These are phyloP conservation scores for Yarrowia bubula DNA, from an alignment of 805 yeast genomes.

Conservation along the genomic window DNA sequence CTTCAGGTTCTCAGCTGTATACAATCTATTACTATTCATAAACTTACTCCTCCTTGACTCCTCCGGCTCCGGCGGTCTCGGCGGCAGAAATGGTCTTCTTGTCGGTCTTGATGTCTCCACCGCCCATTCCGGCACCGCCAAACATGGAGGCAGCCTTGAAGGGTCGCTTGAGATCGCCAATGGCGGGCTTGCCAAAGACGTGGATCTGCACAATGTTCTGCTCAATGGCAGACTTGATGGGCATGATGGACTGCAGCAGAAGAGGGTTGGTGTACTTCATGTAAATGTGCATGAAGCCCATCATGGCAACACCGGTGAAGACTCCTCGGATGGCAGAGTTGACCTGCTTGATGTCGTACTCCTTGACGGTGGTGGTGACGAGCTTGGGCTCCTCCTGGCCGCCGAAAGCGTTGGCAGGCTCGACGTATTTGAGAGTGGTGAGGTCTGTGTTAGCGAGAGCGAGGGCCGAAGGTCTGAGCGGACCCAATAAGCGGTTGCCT, in stretches of 20 bases:
- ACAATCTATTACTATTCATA: constrained; percentile 16
- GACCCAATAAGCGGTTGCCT: too few species aligned
- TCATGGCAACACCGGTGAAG: constrained; percentile 89
- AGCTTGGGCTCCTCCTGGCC: constrained; percentile 69
- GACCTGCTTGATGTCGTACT: constrained; percentile 88
- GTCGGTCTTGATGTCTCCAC: constrained; percentile 66
- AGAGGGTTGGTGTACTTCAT: constrained; percentile 97
- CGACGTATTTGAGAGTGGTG: constrained; percentile 86
- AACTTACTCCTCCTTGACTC: constrained; percentile 69
- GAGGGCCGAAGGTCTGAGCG: neutral
- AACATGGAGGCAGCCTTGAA: constrained; percentile 85
- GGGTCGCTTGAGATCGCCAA: constrained; percentile 94
- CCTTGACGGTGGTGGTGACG: constrained; percentile 88
- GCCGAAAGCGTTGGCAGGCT: constrained; percentile 74
- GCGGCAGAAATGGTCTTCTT: constrained; percentile 82
- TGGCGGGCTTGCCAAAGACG: constrained; percentile 73
- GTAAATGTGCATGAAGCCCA: constrained; percentile 97
- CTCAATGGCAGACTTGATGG: constrained; percentile 87
- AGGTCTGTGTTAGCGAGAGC: constrained; percentile 45
- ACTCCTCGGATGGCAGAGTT: constrained; percentile 76
- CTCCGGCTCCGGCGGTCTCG: constrained; percentile 75
- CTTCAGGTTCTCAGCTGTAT: neutral
- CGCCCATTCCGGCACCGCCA: constrained; percentile 49
- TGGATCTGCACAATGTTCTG: constrained; percentile 89
- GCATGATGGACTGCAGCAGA: constrained; percentile 88